Evolutionary conservation across 148 eudicot species (phyloP).

Genomic region (Amaranthus hypochondriacus): DNA sequence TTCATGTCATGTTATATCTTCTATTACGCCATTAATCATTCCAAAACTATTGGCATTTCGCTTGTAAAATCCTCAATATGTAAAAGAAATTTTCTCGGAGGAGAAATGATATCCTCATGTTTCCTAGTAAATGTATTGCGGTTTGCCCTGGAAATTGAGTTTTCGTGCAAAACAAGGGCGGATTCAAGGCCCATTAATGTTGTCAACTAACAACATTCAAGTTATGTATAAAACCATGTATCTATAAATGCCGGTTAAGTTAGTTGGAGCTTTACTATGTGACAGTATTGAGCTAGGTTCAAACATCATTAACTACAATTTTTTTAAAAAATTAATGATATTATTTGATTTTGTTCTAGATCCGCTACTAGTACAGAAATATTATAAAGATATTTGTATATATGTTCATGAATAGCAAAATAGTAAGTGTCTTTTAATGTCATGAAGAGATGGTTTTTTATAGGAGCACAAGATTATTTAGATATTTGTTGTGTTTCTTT

Average conservation of each 20-base stretch:
- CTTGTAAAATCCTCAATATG: conserved; percentile 10
- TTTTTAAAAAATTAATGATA: neutral
- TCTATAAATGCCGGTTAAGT: neutral
- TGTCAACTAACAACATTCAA: no score
- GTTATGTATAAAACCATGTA: no score
- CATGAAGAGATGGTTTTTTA: neutral
- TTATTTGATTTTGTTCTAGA: neutral
- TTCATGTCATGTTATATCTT: conserved; percentile 14
- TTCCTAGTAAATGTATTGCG: conserved; percentile 2
- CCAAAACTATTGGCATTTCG: neutral
- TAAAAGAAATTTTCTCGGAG: conserved; percentile 4
- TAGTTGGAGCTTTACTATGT: no score
- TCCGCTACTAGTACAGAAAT: neutral
- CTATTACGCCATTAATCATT: neutral
- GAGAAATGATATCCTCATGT: neutral
- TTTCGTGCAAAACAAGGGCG: neutral
- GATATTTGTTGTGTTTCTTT: neutral
- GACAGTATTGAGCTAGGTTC: no score
- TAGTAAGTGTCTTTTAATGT: neutral
- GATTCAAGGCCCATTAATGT: no score
- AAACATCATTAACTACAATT: no score
- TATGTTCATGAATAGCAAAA: no score
- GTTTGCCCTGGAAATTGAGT: neutral
- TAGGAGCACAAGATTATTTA: neutral
- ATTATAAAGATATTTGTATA: no score